Evolutionary conservation across 208 protist genomes (phyloP).

Genomic region (Leishmania lainsoni): DNA sequence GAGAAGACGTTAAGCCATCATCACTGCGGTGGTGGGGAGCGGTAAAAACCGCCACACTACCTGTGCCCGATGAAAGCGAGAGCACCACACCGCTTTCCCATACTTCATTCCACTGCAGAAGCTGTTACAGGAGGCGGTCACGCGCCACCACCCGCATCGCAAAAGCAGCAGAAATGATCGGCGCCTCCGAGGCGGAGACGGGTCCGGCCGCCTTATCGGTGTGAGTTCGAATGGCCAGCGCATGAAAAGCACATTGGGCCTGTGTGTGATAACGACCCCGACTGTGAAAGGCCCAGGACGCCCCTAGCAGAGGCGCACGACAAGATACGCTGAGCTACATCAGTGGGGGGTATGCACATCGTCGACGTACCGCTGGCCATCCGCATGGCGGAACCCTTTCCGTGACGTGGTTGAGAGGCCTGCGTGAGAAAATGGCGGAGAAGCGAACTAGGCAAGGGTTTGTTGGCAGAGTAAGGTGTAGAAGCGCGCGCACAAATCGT

Average conservation of each 20-base stretch:
- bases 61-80: neutral
- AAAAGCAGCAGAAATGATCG: slow-evolving; percentile 6
- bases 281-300: slow-evolving; percentile 7
- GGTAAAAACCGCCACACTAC: neutral
- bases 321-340: slow-evolving; percentile 3
- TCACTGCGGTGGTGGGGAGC: neutral
- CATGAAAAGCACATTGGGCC: slow-evolving; percentile 12
- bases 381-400: neutral
- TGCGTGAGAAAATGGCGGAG: neutral
- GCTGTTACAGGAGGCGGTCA: slow-evolving; percentile 15
- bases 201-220: slow-evolving; percentile 8
- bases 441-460: neutral
- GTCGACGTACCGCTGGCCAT: neutral
- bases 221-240: slow-evolving; percentile 13
- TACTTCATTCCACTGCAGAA: neutral
- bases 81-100: neutral
- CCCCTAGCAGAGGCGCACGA: slow-evolving; percentile 9
- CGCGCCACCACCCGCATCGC: slow-evolving; percentile 7
- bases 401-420: neutral
- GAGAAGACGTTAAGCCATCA: neutral
- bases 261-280: slow-evolving; percentile 1
- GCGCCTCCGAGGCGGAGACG: neutral
- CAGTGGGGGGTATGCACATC: neutral
- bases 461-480: neutral
- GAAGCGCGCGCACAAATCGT: neutral